phyloP scores from a whole-genome alignment of 2,329 filamentous ascomycete genomes.

The Verticillium klebahnii region DNA sequence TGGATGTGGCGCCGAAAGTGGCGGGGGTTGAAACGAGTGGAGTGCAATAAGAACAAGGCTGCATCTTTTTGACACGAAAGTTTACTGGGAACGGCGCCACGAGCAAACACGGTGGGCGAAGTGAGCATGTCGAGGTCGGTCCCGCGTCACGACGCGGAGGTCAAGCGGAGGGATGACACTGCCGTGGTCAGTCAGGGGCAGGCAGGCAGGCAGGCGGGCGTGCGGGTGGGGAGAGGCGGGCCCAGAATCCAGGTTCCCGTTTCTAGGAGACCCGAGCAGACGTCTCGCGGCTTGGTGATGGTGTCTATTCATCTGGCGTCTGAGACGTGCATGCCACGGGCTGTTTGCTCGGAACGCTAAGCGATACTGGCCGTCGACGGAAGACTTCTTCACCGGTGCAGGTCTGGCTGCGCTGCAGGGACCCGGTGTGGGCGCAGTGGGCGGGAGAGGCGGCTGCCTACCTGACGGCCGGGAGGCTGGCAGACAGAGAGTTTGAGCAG shows the following conservation, averaged over 20 bases:
- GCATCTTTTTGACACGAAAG: background rate
- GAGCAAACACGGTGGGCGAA: too few relatives aligned
- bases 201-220: too few relatives aligned
- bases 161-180: background rate
- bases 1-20: background rate
- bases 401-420: background rate
- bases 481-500: background rate
- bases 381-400: background rate
- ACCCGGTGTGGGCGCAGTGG: background rate
- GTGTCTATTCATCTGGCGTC: background rate
- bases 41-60: background rate
- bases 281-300: background rate
- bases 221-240: background rate
- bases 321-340: background rate
- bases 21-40: background rate
- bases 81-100: too few relatives aligned
- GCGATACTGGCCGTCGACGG: background rate
- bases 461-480: background rate
- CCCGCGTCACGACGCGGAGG: too few relatives aligned
- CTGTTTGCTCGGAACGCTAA: background rate
- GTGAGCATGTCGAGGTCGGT: too few relatives aligned
- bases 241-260: background rate
- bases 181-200: background rate
- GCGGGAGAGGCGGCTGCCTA: background rate
- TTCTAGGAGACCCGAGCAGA: background rate